Conservation (phyloP, 805 yeast genomes). For the Candida nonsorbophila region DNA sequence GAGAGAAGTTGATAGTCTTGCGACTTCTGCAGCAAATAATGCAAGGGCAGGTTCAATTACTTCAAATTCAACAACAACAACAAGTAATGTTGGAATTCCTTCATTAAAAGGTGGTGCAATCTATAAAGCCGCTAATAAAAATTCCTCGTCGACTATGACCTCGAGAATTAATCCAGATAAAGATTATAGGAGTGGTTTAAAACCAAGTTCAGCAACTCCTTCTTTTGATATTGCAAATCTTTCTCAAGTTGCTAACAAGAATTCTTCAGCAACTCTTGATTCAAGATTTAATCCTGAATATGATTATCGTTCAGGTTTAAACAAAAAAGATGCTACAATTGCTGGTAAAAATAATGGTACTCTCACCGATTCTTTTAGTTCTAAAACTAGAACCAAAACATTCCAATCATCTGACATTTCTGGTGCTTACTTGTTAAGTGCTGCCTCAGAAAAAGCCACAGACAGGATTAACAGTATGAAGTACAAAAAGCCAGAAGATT, state of each 20-base stretch:
- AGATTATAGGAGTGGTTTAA: slow-evolving; percentile 30
- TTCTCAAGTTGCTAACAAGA: slow-evolving; percentile 28
- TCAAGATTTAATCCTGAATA: slow-evolving; percentile 38
- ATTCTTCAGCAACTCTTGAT: slow-evolving; percentile 34
- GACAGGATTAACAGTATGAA: slow-evolving; percentile 29
- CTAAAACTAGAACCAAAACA: slow-evolving; percentile 23
- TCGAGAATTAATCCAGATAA: slow-evolving; percentile 40
- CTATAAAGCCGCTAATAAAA: slow-evolving; percentile 27
- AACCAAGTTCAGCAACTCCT: slow-evolving; percentile 16
- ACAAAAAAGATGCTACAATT: slow-evolving; percentile 30
- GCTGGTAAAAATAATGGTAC: slow-evolving; percentile 58
- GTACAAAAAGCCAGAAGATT: slow-evolving; percentile 21
- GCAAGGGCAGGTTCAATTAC: slow-evolving; percentile 12
- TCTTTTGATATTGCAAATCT: slow-evolving; percentile 31
- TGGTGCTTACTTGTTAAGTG: slow-evolving; percentile 44
- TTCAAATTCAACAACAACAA: slow-evolving; percentile 12
- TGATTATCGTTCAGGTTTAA: slow-evolving; percentile 37
- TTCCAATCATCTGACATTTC: slow-evolving; percentile 40
- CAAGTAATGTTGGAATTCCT: slow-evolving; percentile 29
- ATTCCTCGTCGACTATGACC: slow-evolving; percentile 41
- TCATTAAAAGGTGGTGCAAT: slow-evolving; percentile 23
- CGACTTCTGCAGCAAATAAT: slow-evolving; percentile 45
- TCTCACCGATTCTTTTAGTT: slow-evolving; percentile 42
- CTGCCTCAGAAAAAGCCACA: slow-evolving; percentile 44
- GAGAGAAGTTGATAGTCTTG: slow-evolving; percentile 42